Conservation (phyloP, 371 early-diverging fungal species). For the Amoeboaphelidium protococcarum region DNA sequence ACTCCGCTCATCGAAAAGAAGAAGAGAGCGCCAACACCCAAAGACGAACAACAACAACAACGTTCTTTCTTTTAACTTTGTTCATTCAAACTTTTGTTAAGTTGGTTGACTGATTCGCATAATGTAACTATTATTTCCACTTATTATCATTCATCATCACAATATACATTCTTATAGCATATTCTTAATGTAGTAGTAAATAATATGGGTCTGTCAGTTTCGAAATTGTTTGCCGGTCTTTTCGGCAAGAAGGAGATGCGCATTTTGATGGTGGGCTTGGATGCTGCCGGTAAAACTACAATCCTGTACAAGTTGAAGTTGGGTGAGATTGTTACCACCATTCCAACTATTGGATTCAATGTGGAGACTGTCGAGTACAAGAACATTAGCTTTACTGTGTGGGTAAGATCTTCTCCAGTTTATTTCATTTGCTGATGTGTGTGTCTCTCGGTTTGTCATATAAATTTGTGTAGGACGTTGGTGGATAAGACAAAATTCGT, state of each 20-base stretch:
- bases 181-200: too few relatives aligned
- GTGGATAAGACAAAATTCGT: conserved; percentile 20
- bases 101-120: too few relatives aligned
- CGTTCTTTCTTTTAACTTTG: too few relatives aligned
- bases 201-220: conserved; percentile 22
- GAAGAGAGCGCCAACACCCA: too few relatives aligned
- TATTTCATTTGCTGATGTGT: background rate
- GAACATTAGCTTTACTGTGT: conserved; percentile 13
- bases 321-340: conserved; percentile 91
- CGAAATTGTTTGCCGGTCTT: conserved; percentile 17
- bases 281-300: conserved; percentile 46
- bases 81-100: too few relatives aligned
- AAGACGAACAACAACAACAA: too few relatives aligned
- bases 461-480: conserved; percentile 19
- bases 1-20: too few relatives aligned
- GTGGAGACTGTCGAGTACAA: conserved; percentile 14
- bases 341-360: conserved; percentile 57
- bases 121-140: too few relatives aligned
- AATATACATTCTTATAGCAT: too few relatives aligned
- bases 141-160: too few relatives aligned
- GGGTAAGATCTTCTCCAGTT: too few relatives aligned
- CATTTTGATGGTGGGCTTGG: conserved; percentile 22
- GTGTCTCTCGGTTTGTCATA: background rate
- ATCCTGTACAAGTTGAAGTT: conserved; percentile 59
- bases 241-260: conserved; percentile 26